Conservation (phyloP, 345 rosid genomes). For the Salix caprea region DNA sequence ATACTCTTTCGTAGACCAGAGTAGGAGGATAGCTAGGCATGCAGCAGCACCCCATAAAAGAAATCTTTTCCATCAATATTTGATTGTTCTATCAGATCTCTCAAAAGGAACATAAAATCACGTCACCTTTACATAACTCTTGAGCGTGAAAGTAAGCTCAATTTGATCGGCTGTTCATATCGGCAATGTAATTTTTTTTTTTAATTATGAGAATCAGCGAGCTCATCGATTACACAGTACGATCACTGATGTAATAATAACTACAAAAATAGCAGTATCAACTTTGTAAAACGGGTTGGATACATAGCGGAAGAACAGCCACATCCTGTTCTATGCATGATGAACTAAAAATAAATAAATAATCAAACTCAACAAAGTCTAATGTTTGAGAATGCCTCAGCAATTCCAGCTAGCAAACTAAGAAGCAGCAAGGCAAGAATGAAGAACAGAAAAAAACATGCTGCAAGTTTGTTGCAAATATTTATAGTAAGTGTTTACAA, state of each 20-base stretch:
- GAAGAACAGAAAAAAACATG: neutral
- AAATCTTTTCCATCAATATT: neutral
- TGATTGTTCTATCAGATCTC: slow-evolving; percentile 6
- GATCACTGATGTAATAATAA: neutral
- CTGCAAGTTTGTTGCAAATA: neutral
- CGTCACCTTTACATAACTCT: slow-evolving; percentile 12
- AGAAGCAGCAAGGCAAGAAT: neutral
- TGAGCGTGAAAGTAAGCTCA: slow-evolving; percentile 3
- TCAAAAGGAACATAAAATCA: slow-evolving; percentile 5
- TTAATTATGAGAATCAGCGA: neutral
- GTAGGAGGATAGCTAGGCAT: neutral
- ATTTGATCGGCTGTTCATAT: neutral
- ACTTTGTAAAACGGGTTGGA: neutral
- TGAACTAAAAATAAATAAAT: neutral
- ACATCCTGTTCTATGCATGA: neutral
- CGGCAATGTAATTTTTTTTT: neutral
- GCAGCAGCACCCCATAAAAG: neutral
- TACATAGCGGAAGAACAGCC: neutral
- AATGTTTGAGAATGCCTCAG: neutral
- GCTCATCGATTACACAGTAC: neutral
- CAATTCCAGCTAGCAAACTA: neutral
- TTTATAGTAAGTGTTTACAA: neutral
- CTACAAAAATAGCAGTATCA: neutral
- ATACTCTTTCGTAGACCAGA: neutral
- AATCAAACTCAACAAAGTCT: neutral